A percentile compares a stretch with the other conserved stretches of the same genome.
Evolutionary conservation across 192 early-diverging fungal genomes (phyloP).

Genomic region (Piromyces finnis): DNA sequence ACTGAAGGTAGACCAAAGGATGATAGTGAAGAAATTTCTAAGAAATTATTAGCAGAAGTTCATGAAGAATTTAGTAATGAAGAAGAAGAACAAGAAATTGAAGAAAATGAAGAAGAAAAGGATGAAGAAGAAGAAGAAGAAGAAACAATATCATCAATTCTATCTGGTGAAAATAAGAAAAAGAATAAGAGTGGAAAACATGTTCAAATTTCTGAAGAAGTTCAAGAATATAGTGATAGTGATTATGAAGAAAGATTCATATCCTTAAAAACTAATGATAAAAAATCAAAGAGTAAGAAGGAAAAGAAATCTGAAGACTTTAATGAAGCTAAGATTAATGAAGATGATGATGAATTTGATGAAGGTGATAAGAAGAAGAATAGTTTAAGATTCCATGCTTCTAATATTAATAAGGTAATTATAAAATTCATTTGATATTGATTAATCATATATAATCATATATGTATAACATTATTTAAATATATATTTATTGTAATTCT

Average conservation of each 20-base stretch:
- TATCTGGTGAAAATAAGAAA: neutral
- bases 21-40: neutral
- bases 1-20: neutral
- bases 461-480: no score
- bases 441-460: no score
- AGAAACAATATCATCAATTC: neutral
- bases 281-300: neutral
- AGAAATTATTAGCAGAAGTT: slow-evolving; percentile 3
- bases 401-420: slow-evolving; percentile 40
- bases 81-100: slow-evolving; percentile 2
- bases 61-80: neutral
- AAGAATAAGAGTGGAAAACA: neutral
- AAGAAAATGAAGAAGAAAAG: slow-evolving; percentile 8
- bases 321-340: slow-evolving; percentile 15
- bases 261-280: neutral
- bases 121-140: neutral
- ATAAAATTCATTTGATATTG: no score
- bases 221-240: neutral
- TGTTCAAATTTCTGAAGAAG: slow-evolving; percentile 11
- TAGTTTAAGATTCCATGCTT: slow-evolving; percentile 32
- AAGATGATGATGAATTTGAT: slow-evolving; percentile 45
- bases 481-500: no score
- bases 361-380: slow-evolving; percentile 49
- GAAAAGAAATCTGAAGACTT: slow-evolving; percentile 15
- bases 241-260: neutral